Evolutionary conservation across 495 filamentous ascomycete genomes (phyloP), one percentile per base, ranked within the genome.

Genomic region (Umbilicaria muhlenbergii): DNA sequence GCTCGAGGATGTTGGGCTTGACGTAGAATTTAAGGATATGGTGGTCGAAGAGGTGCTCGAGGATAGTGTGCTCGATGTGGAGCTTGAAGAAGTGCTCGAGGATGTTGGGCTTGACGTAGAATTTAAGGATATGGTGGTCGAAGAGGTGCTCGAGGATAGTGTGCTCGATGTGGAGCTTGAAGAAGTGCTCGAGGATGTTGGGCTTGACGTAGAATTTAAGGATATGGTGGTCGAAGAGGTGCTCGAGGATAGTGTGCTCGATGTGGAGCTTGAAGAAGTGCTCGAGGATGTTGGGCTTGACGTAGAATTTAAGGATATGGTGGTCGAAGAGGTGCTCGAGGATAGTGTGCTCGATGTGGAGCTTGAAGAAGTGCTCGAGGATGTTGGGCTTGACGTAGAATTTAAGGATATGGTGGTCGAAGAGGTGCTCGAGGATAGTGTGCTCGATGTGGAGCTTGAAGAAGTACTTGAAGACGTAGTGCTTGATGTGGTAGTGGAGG

Each of bases 81-180:
- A 4, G 14, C 41, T 54, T 15, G 53, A 45, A 39, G 42, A 51
- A 38, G 44, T 50, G 6, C 19, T 21, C 19, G 19, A 21, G 5
- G 59, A 47, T 28, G 54, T 53, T 18, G 52, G 28, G 32, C 48
- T 50, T 15, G 54, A 38, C 19, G 51, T 49, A 31, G 52, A 31
- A 18, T 51, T 44, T 7, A 6, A 28, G 24, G 24, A 28, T 28
- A 10, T 7, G 24, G 24, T 28, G 24, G 4, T 28, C 7, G 24
- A 28, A 6, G 5, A 2, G 24, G 1, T 28, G 24, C 24, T 28
- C 24, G 6, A 10, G 2, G 24, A 6, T n/a, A n/a, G n/a, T 5
- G 24, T 21, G 5, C 19, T 21, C 19, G 19, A 21, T 21, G 54
- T 53, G 24, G 52, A 28, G 32, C 48, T 50, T 15, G 54, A 35